Percentiles rank a stretch among this genome's conserved stretches.
phyloP scores from a whole-genome alignment of 2,329 filamentous ascomycete species.

The Madurella mycetomatis region DNA sequence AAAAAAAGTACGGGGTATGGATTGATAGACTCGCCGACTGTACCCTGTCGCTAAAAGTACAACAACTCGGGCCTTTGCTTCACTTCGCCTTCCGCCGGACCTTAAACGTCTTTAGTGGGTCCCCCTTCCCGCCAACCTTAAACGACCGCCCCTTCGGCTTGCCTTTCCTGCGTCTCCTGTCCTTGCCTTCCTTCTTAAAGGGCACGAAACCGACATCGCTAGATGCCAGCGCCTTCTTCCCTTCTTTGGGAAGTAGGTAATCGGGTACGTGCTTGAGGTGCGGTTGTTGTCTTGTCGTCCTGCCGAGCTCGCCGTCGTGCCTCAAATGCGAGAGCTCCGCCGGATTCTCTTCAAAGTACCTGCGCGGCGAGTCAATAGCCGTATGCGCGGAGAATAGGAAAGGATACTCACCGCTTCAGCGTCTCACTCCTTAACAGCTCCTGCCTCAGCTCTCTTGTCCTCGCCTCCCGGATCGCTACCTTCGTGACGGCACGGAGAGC shows the following conservation, averaged over 20 bases:
- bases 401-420: conserved; percentile 57
- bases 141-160: conserved; percentile 38
- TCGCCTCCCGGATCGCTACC: conserved; percentile 83
- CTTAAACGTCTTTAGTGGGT: conserved; percentile 89
- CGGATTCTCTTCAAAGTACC: conserved; percentile 94
- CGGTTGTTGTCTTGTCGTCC: conserved; percentile 59
- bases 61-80: not conserved
- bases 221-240: conserved; percentile 61
- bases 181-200: conserved; percentile 52
- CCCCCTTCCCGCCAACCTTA: conserved; percentile 60
- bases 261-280: conserved; percentile 94
- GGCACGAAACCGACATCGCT: conserved; percentile 74
- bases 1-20: not conserved
- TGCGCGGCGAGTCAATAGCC: conserved; percentile 20
- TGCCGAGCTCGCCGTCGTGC: conserved; percentile 83
- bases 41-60: not conserved
- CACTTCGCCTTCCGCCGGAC: conserved; percentile 44
- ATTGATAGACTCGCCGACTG: not conserved
- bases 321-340: conserved; percentile 80
- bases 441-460: conserved; percentile 79
- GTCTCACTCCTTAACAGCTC: conserved; percentile 93
- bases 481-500: conserved; percentile 77
- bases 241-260: conserved; percentile 77
- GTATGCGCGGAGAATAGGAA: not conserved
- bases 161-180: conserved; percentile 33